Evolutionary conservation across 257 asterid species (phyloP), one percentile per base, ranked within the genome.

Genomic region (Scutellaria minor): DNA sequence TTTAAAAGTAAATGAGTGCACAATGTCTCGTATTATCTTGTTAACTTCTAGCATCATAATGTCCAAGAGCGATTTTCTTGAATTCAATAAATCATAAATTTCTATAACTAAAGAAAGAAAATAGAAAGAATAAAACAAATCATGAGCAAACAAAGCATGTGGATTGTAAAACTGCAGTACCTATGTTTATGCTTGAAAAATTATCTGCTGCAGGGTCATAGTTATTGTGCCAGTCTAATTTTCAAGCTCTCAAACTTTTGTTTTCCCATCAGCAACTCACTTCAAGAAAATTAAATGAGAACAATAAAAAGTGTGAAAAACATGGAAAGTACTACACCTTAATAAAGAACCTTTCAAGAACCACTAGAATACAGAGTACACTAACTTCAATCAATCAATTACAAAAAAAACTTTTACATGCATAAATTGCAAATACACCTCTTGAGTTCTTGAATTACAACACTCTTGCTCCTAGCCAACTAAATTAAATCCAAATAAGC

Each of bases 141-240:
- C 24, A 14, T n/a, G 56, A 4, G 24, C 37, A 27, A 52, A 68
- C 53, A 50, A 70, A 57, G 65, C 62, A 69, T 61, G 64, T 15
- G 31, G 6, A 47, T 14, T 37, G 6, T 53, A 46, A 68, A 47
- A 61, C 11, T 56, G 63, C 31, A 64, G 67, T 48, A 74, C 80
- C 78, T 79, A 69, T 46, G 73, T 50, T 14, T 75, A 69, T 47
- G 76, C 69, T 22, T 67, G 73, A 69, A 69, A 51, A 68, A 10
- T 72, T 10, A 24, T 57, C 68, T 46, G 9, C 57, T 56, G 73
- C 74, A 42, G 66, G 50, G 66, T 68, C 79, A 64, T 73, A 57
- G 24, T 40, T 66, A 71, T 39, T 45, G 15, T 41, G 47, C 44
- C 50, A 39, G 61, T 60, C 72, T 60, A 52, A 70, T 41, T 53